phyloP scores from a whole-genome alignment of 2,329 filamentous ascomycete species.

The Spiromastix sp. region DNA sequence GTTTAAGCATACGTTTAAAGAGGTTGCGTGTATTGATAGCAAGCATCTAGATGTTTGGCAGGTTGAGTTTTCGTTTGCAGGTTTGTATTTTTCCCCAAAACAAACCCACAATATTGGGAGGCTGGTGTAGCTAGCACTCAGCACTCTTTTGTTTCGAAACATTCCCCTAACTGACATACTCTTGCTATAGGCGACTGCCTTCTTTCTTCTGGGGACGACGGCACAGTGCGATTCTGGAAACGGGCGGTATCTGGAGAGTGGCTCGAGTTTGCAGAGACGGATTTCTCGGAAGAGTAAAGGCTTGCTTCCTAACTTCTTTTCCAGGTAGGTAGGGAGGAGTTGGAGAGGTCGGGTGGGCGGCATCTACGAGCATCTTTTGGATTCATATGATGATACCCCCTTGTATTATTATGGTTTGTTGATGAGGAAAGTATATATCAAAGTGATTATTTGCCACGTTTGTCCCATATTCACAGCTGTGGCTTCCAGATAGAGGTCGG shows the following conservation, averaged over 20 bases:
- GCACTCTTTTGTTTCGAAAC: background rate
- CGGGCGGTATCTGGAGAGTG: constrained; percentile 33
- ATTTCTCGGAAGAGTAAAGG: constrained; percentile 24
- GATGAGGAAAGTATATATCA: too few relatives aligned
- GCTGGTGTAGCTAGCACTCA: background rate
- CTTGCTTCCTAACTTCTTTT: background rate
- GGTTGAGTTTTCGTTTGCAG: constrained; percentile 34
- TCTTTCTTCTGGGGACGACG: constrained; percentile 34
- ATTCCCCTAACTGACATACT: constrained; percentile 1
- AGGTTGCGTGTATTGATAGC: constrained; percentile 34
- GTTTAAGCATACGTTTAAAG: constrained; percentile 32
- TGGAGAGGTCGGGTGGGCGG: too few relatives aligned
- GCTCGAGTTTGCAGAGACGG: constrained; percentile 34
- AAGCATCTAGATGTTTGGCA: constrained; percentile 37
- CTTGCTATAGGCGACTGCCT: constrained; percentile 29
- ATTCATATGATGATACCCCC: too few relatives aligned
- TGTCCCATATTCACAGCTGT: too few relatives aligned
- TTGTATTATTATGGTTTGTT: too few relatives aligned
- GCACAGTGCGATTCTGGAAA: constrained; percentile 34
- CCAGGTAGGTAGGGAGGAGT: background rate
- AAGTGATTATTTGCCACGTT: too few relatives aligned
- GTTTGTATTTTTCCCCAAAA: constrained; percentile 16
- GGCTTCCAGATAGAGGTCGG: too few relatives aligned
- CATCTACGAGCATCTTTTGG: too few relatives aligned
- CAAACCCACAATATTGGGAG: background rate